phyloP scores from a whole-genome alignment of 2,329 filamentous ascomycete genomes.

The Acephala macrosclerotiorum region DNA sequence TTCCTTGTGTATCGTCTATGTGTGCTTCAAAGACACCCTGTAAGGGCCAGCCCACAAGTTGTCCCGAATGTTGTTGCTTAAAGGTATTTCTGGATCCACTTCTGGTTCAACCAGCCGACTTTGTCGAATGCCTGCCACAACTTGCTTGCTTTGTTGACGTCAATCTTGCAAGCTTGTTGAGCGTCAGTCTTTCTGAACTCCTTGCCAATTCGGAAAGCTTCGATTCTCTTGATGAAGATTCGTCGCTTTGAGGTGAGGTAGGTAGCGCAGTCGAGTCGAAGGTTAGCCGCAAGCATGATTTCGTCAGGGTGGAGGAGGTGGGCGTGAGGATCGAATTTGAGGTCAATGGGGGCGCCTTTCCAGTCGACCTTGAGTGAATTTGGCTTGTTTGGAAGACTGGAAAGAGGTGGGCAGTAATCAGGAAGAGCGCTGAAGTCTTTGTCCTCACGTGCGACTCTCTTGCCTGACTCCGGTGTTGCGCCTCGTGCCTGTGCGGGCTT shows the following conservation, averaged over 20 bases:
- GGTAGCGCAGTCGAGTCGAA: constrained; percentile 84
- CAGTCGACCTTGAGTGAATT: constrained; percentile 85
- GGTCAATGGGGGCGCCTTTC: constrained; percentile 82
- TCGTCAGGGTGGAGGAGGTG: constrained; percentile 81
- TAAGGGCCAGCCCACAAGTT: constrained; percentile 18
- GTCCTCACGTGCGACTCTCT: constrained; percentile 76
- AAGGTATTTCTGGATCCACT: constrained; percentile 37
- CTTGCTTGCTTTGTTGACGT: constrained; percentile 96
- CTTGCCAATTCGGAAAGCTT: constrained; percentile 71
- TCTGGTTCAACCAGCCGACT: constrained; percentile 75
- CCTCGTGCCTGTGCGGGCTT: constrained; percentile 27
- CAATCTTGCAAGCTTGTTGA: constrained; percentile 96
- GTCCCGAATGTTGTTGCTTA: constrained; percentile 19
- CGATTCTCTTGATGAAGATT: constrained; percentile 81
- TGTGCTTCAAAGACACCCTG: constrained; percentile 14
- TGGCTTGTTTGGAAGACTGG: constrained; percentile 68
- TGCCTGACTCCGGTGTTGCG: constrained; percentile 45
- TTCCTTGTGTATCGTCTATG: constrained; percentile 24
- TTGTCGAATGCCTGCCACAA: constrained; percentile 89
- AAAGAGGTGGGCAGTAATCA: constrained; percentile 75
- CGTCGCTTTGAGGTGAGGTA: constrained; percentile 94
- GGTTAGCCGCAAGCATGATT: constrained; percentile 74
- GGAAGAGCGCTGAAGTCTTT: constrained; percentile 77
- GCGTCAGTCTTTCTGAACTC: constrained; percentile 95
- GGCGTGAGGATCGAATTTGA: constrained; percentile 74